Evolutionary conservation across 2,329 filamentous ascomycete species (phyloP), one percentile per base, ranked within the genome.

Genomic region (Byssothecium circinans): DNA sequence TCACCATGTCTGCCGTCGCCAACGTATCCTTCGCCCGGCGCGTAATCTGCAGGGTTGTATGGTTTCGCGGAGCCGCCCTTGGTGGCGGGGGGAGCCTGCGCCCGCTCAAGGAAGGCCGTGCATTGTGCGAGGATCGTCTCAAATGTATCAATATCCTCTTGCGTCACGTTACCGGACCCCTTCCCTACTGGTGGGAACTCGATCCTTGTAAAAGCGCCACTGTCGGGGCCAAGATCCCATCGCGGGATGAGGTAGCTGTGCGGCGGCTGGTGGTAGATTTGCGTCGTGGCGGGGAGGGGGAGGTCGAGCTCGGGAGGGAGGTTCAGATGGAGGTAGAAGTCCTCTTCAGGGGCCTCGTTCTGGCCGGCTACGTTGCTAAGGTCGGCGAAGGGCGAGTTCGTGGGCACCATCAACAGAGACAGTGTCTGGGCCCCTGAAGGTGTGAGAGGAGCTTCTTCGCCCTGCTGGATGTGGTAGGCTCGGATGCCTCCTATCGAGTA

Each of bases 71-170:
- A 54, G 61, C 50, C 20, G 57, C 56, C 45, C 58, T 63, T 35
- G 67, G 67, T 53, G 71, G 55, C 17, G 70, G 58, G 85, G 6
- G 88, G 84, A n/a, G 65, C 61, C 33, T 85, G 78, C 8, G 89
- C 86, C 36, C 91, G 84, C 71, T 97, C 92, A 4, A 96, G 81
- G 70, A 99, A 97, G 2, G 92, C 89, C 2, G 92, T 97, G 72
- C 92, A 97, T 74, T 97, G 91, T n/a, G 92, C 92, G 41, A 97
- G 80, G 56, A 97, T 97, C 2, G 92, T 96, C 77, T 97, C 92
- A 64, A 96, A 97, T 0, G 92, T 97, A 67, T 96, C 91, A 34
- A 95, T 80, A 69, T 96, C 92, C 68, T 97, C 91, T 70, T 96
- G 91, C 1, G 88, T 82, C 20, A 88, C 86, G 27, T 81, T 78